These are phyloP conservation scores for Fusarium sororula DNA, from an alignment of 2,329 filamentous ascomycete genomes.

Conservation along the genomic window DNA sequence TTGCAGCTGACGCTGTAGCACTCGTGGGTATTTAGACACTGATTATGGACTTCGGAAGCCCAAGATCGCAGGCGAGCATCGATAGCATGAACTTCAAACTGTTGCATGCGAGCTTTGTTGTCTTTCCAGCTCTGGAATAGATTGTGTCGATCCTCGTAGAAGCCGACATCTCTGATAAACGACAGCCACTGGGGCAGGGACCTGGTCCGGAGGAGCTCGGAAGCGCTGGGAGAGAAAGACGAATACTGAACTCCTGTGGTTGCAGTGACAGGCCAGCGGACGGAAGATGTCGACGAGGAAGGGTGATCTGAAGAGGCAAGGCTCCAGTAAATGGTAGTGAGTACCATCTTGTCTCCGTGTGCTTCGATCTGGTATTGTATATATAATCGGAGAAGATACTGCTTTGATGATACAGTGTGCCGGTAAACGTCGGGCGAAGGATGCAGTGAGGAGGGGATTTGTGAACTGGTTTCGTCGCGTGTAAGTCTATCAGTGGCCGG, in stretches of 20 bases:
- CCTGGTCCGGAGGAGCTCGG: not conserved
- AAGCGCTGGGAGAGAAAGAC: not conserved
- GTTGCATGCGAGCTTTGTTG: not conserved
- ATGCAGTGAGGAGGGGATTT: not conserved
- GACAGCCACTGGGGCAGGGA: not conserved
- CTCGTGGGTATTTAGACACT: not conserved
- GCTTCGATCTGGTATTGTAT: not conserved
- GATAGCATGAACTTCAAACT: not conserved
- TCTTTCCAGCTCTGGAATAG: not conserved
- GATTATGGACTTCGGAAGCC: not conserved
- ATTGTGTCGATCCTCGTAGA: not conserved
- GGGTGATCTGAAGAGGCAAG: not conserved
- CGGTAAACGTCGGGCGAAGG: not conserved
- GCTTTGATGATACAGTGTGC: not conserved
- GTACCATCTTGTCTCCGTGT: not conserved
- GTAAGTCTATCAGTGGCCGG: not conserved
- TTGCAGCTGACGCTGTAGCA: not conserved
- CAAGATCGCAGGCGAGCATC: not conserved
- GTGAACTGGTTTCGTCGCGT: not conserved
- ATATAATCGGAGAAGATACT: not conserved
- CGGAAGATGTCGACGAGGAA: not conserved
- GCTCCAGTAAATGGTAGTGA: not conserved
- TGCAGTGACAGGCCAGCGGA: not conserved
- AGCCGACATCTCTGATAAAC: not conserved
- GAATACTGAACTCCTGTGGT: not conserved